These are phyloP conservation scores for Paxillus involutus DNA, from an alignment of 768 basidiomycete genomes.

Conservation along the genomic window DNA sequence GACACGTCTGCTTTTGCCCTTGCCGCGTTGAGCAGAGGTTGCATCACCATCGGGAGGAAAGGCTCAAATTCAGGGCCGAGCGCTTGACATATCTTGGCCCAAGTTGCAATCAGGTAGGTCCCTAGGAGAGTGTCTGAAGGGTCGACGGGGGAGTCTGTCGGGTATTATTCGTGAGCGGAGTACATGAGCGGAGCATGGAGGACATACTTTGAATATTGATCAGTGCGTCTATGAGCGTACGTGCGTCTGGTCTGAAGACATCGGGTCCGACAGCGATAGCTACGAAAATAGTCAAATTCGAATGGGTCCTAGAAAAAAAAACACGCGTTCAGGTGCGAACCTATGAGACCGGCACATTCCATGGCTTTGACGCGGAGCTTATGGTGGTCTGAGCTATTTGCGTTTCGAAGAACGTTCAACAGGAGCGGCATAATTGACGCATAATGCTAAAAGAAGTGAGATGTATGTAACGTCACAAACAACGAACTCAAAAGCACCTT, in stretches of 20 bases:
- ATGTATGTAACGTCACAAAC: constrained; percentile 1
- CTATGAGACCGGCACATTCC: constrained; percentile 88
- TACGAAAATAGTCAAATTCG: constrained; percentile 25
- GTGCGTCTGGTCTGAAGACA: constrained; percentile 73
- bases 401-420: constrained; percentile 71
- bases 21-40: constrained; percentile 70
- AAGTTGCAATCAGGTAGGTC: constrained; percentile 82
- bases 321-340: constrained; percentile 39
- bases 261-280: constrained; percentile 87
- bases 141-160: constrained; percentile 62
- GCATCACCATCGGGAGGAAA: constrained; percentile 84
- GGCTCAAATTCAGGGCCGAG: constrained; percentile 85
- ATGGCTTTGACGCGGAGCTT: constrained; percentile 81
- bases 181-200: neutral
- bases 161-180: neutral
- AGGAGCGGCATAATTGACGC: constrained; percentile 78
- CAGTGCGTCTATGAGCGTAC: constrained; percentile 67
- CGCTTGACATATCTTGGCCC: constrained; percentile 88
- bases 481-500: constrained; percentile 45
- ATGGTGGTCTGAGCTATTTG: constrained; percentile 62
- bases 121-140: constrained; percentile 68
- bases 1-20: constrained; percentile 79
- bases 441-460: constrained; percentile 54
- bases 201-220: constrained; percentile 74
- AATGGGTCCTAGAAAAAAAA: neutral